These are phyloP conservation scores for Oryza meyeriana DNA, from an alignment of 176 grass and related monocot genomes.

Conservation along the genomic window DNA sequence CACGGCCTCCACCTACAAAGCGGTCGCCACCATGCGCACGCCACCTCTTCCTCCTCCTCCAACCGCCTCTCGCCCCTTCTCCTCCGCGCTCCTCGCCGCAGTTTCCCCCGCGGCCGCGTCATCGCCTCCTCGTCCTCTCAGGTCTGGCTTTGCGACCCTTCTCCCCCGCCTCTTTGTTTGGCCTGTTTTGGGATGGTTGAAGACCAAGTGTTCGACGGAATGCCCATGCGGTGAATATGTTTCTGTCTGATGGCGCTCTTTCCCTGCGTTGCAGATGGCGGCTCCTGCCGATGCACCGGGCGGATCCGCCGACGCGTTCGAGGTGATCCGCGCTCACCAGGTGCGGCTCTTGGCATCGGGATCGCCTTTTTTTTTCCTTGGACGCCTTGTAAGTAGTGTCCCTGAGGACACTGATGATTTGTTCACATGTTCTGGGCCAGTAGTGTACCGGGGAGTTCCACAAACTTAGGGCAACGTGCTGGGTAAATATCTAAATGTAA, in stretches of 20 bases:
- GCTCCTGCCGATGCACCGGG: slow-evolving; percentile 42
- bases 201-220: slow-evolving; percentile 15
- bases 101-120: slow-evolving; percentile 12
- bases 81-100: neutral
- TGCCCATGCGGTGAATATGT: neutral
- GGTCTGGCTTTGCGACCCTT: slow-evolving; percentile 26
- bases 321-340: slow-evolving; percentile 84
- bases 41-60: neutral
- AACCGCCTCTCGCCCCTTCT: neutral
- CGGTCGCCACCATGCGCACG: neutral
- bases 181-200: neutral
- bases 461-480: neutral
- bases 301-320: slow-evolving; percentile 51
- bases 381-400: neutral
- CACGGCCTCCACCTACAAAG: slow-evolving; percentile 43
- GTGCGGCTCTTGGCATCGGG: slow-evolving; percentile 21
- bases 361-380: neutral
- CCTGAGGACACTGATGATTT: neutral
- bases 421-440: neutral
- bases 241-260: neutral
- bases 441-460: neutral
- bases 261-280: slow-evolving; percentile 49
- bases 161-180: too few relatives aligned
- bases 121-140: slow-evolving; percentile 35
- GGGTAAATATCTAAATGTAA: neutral